Percentiles rank a stretch among this genome's conserved stretches.
These are phyloP conservation scores for Phytophthora quininea DNA, from an alignment of 352 stramenopile genomes.

Conservation along the genomic window DNA sequence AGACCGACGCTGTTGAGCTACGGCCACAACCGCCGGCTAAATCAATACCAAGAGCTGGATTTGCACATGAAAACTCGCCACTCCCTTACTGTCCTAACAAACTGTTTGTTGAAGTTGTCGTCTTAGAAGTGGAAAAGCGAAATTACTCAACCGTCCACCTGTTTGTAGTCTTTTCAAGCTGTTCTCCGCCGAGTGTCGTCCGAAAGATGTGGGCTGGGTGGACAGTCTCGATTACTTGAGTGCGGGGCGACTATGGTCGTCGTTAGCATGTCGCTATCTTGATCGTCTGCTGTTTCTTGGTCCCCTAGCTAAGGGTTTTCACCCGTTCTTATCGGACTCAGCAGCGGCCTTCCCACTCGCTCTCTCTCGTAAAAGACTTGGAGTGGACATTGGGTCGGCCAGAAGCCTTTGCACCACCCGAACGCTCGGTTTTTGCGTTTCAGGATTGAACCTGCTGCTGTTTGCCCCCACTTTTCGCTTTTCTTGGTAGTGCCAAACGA, in stretches of 20 bases:
- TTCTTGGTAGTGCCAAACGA: background rate
- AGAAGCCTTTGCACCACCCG: background rate
- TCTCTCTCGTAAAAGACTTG: background rate
- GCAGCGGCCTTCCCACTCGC: background rate
- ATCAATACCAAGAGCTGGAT: background rate
- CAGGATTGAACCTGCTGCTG: background rate
- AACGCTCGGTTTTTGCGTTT: background rate
- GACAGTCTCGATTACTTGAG: background rate
- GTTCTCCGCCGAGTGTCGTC: background rate
- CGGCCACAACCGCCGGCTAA: background rate
- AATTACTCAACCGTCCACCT: too few species aligned
- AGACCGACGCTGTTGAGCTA: background rate
- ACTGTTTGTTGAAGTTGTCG: too few species aligned
- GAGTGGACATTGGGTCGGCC: background rate
- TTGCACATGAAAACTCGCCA: too few species aligned
- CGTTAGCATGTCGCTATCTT: background rate
- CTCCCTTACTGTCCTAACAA: too few species aligned
- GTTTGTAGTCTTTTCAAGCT: too few species aligned
- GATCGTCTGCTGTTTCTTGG: background rate
- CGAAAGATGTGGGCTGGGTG: background rate
- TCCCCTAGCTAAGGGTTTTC: background rate
- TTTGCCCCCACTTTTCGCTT: slow-evolving; percentile 10
- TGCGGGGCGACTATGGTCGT: background rate
- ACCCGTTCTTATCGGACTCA: background rate
- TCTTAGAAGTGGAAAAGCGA: too few species aligned